A percentile compares a stretch with the other conserved stretches of the same genome.
phyloP scores from a whole-genome alignment of 2,329 filamentous ascomycete species.

The Epichloe elymi region DNA sequence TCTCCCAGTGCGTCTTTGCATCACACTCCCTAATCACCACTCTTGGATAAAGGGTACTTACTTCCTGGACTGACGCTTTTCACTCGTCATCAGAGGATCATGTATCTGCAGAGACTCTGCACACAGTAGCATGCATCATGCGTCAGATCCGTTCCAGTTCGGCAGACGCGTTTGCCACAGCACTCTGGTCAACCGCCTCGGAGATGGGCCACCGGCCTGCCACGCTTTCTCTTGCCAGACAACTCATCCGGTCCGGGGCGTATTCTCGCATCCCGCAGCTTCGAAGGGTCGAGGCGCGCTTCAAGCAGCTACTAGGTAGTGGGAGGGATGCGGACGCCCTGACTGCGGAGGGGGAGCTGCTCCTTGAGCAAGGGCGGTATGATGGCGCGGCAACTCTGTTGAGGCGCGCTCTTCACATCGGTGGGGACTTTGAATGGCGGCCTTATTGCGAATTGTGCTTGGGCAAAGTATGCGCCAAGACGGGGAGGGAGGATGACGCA shows the following conservation, averaged over 20 bases:
- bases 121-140: conserved; percentile 18
- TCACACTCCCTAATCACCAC: neutral
- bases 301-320: conserved; percentile 17
- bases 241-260: conserved; percentile 9
- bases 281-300: conserved; percentile 13
- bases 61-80: neutral
- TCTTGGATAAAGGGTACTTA: too few relatives aligned
- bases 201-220: conserved; percentile 17
- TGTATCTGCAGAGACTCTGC: conserved; percentile 11
- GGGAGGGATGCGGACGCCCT: conserved; percentile 23
- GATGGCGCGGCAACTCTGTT: conserved; percentile 11
- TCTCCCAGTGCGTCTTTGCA: conserved; percentile 11
- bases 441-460: conserved; percentile 14
- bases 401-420: conserved; percentile 13
- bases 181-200: conserved; percentile 20
- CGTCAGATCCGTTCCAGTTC: conserved; percentile 6
- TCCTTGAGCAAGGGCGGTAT: conserved; percentile 13
- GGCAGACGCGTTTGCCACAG: conserved; percentile 9
- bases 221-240: conserved; percentile 16
- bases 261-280: conserved; percentile 12
- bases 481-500: conserved; percentile 13
- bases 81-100: conserved; percentile 7
- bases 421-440: conserved; percentile 16
- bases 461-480: conserved; percentile 12
- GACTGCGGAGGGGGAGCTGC: conserved; percentile 19